Percentiles rank a stretch among this genome's conserved stretches.
These are phyloP conservation scores for Protomyces gravidus DNA, from an alignment of 1,139 yeast genomes.

Conservation along the genomic window DNA sequence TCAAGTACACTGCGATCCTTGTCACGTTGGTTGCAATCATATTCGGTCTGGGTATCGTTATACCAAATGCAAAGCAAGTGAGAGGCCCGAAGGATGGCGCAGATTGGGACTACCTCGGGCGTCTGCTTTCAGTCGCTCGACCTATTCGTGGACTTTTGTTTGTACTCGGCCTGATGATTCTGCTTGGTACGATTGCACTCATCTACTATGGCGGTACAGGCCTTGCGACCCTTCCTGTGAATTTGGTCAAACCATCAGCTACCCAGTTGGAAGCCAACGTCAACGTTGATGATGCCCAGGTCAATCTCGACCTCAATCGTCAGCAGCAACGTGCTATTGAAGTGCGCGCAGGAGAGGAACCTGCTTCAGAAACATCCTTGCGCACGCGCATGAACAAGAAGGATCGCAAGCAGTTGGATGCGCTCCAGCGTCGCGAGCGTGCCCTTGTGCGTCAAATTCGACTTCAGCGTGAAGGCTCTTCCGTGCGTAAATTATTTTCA, in stretches of 20 bases:
- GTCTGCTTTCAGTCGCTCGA: conserved; percentile 10
- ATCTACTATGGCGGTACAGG: conserved; percentile 33
- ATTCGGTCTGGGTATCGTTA: conserved; percentile 32
- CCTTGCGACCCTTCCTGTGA: conserved; percentile 32
- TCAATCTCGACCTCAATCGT: conserved; percentile 34
- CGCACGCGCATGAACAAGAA: conserved; percentile 33
- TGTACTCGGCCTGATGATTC: conserved; percentile 33
- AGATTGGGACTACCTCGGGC: conserved; percentile 7
- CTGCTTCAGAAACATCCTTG: conserved; percentile 10
- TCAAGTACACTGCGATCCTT: conserved; percentile 32
- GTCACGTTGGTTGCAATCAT: conserved; percentile 28
- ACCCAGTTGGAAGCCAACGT: conserved; percentile 31
- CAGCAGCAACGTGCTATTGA: conserved; percentile 36
- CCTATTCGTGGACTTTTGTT: conserved; percentile 29
- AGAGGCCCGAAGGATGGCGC: neutral
- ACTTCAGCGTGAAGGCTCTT: conserved; percentile 28
- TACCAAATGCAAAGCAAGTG: conserved; percentile 30
- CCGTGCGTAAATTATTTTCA: conserved; percentile 25
- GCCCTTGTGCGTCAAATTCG: conserved; percentile 34
- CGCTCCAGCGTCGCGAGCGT: conserved; percentile 36
- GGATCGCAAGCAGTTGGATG: conserved; percentile 35
- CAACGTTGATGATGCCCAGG: conserved; percentile 16
- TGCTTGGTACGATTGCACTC: conserved; percentile 34
- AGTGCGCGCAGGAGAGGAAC: conserved; percentile 31
- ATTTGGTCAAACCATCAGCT: conserved; percentile 32